phyloP scores from a whole-genome alignment of 805 yeast genomes.

The Kodamaea kaohsiungensis region DNA sequence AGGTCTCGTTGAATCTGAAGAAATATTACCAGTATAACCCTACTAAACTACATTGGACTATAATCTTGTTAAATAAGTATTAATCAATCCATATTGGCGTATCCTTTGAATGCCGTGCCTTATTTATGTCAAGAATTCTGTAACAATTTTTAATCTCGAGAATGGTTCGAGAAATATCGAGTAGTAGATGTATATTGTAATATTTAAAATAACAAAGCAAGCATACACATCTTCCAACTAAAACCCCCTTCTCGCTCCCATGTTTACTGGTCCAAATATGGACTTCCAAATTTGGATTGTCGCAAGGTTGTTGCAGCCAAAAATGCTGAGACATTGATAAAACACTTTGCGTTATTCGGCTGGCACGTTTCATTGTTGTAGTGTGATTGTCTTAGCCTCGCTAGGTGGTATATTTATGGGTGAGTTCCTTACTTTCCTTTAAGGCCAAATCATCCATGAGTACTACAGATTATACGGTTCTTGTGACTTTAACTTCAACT shows the following conservation, averaged over 20 bases:
- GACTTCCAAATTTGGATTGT: constrained; percentile 2
- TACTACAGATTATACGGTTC: constrained; percentile 9
- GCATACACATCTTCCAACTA: no score
- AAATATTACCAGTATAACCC: constrained; percentile 7
- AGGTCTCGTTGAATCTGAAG: constrained; percentile 9
- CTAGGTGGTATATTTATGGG: background rate
- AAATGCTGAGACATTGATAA: background rate
- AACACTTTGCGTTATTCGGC: background rate
- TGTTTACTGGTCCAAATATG: no score
- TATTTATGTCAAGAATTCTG: no score
- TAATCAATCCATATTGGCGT: no score
- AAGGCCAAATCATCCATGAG: background rate
- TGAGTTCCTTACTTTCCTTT: background rate
- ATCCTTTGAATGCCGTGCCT: no score
- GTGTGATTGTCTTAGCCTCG: background rate
- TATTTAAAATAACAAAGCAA: no score
- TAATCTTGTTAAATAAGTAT: background rate
- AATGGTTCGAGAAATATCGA: no score
- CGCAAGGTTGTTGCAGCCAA: constrained; percentile 4
- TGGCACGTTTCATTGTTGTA: background rate
- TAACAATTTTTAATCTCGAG: no score
- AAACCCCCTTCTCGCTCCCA: no score
- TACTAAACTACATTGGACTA: no score
- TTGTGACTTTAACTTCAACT: constrained; percentile 14
- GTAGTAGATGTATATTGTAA: no score